phyloP scores from a whole-genome alignment of 2,329 filamentous ascomycete genomes.

The Phoma sp. region DNA sequence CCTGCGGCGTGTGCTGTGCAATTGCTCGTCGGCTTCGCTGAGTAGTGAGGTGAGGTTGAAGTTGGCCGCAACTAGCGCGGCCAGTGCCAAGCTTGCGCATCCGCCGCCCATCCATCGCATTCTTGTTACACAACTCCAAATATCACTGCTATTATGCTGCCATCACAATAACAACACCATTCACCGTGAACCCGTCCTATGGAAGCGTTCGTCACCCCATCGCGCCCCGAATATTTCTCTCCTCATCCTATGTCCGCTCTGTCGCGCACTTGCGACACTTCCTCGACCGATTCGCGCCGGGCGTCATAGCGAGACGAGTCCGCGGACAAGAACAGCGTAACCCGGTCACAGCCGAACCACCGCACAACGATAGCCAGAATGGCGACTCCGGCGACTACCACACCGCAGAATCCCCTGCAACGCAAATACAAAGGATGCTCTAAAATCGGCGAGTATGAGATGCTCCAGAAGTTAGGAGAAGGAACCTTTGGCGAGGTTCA shows the following conservation, averaged over 20 bases:
- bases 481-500: constrained; percentile 97
- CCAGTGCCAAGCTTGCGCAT: constrained; percentile 22
- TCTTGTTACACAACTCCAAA: constrained; percentile 24
- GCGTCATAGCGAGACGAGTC: constrained; percentile 22
- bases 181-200: constrained; percentile 20
- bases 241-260: constrained; percentile 19
- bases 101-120: constrained; percentile 26
- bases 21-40: constrained; percentile 36
- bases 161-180: constrained; percentile 22
- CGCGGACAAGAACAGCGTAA: neutral
- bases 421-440: constrained; percentile 82
- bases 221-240: constrained; percentile 8
- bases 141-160: constrained; percentile 20
- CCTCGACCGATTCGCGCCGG: constrained; percentile 18
- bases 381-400: constrained; percentile 16
- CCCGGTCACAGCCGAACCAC: neutral
- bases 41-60: constrained; percentile 33
- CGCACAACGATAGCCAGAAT: constrained; percentile 1
- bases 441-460: constrained; percentile 77
- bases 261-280: constrained; percentile 16
- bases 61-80: constrained; percentile 25
- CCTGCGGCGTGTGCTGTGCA: constrained; percentile 35
- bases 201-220: constrained; percentile 28
- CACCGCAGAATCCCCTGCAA: constrained; percentile 58
- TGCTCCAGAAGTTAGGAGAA: constrained; percentile 85